phyloP scores from a whole-genome alignment of 345 rosid species.

The Sapria himalayana region DNA sequence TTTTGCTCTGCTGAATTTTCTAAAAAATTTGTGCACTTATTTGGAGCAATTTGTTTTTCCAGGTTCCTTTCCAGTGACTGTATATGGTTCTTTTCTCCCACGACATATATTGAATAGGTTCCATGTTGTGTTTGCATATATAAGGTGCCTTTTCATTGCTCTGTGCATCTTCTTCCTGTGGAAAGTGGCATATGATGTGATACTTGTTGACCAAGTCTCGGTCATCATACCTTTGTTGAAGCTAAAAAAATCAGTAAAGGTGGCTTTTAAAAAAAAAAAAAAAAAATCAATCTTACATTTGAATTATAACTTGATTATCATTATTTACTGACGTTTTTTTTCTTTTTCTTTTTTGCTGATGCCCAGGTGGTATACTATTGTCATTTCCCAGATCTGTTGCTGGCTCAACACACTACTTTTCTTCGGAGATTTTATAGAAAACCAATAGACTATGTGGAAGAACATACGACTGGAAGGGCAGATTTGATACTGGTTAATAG shows the following conservation, averaged over 20 bases:
- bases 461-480: conserved; percentile 82
- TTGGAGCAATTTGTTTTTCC: conserved; percentile 4
- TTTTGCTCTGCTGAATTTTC: background rate
- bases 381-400: conserved; percentile 74
- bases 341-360: too few species aligned
- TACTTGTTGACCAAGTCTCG: conserved; percentile 71
- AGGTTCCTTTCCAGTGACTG: conserved; percentile 65
- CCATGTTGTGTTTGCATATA: conserved; percentile 72
- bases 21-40: background rate
- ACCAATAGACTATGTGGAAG: conserved; percentile 71
- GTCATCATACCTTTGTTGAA: conserved; percentile 63
- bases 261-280: too few species aligned
- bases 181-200: conserved; percentile 60
- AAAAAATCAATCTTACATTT: too few species aligned
- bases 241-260: conserved; percentile 54
- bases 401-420: conserved; percentile 64
- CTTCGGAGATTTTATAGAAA: conserved; percentile 61
- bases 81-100: conserved; percentile 67
- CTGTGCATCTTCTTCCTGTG: conserved; percentile 46
- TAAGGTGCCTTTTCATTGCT: conserved; percentile 69
- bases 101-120: conserved; percentile 63
- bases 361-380: conserved; percentile 75
- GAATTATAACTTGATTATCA: too few species aligned
- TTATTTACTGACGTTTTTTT: too few species aligned
- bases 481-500: conserved; percentile 79